Conservation (phyloP, 1,139 yeast genomes). For the Candida labiduridarum region DNA sequence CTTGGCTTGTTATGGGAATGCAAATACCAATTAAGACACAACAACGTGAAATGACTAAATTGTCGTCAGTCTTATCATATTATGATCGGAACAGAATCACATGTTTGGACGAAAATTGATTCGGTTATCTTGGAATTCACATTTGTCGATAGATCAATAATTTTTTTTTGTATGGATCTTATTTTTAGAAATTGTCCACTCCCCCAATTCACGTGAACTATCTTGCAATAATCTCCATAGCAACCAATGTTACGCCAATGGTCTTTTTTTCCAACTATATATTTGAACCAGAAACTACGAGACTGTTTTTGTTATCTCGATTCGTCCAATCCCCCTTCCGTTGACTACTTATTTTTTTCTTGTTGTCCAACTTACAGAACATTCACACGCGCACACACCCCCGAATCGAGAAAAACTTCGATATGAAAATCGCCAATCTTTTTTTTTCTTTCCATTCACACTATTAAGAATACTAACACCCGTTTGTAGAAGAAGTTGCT, state of each 20-base stretch:
- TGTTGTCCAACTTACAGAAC: background rate
- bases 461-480: conserved; percentile 23
- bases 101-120: too few species aligned
- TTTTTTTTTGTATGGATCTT: too few species aligned
- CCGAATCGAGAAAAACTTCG: background rate
- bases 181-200: too few species aligned
- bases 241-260: background rate
- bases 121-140: too few species aligned
- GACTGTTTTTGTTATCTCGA: too few species aligned
- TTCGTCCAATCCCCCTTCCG: background rate
- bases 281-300: background rate
- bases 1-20: background rate
- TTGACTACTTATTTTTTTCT: background rate
- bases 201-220: too few species aligned
- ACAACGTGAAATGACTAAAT: background rate
- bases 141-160: too few species aligned
- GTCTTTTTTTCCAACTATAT: background rate
- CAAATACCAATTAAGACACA: background rate
- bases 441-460: background rate
- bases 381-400: background rate
- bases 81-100: too few species aligned
- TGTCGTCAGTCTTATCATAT: too few species aligned
- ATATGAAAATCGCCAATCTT: background rate
- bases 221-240: too few species aligned
- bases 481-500: conserved; percentile 51